Conservation (phyloP, 768 basidiomycete genomes). For the Tricholoma hemisulphureum region DNA sequence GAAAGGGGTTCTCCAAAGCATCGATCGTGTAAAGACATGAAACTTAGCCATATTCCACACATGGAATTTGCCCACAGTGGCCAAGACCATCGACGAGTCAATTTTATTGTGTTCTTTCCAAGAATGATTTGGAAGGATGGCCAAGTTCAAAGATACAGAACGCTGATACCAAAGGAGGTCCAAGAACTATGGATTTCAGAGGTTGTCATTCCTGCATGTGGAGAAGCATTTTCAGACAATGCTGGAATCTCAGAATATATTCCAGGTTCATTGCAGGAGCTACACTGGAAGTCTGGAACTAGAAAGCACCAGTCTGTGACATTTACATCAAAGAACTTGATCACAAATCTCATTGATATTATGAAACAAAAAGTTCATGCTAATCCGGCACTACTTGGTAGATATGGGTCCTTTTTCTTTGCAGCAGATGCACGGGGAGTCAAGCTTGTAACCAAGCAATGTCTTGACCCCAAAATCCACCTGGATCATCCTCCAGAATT, state of each 20-base stretch:
- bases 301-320: background rate
- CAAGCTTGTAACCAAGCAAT: background rate
- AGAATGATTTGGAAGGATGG: background rate
- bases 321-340: background rate
- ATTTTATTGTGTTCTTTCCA: background rate
- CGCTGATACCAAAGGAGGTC: background rate
- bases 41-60: background rate
- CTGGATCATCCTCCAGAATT: background rate
- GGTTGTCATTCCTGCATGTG: background rate
- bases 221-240: background rate
- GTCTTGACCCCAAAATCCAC: background rate
- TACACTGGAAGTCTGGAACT: background rate
- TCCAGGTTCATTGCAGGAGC: background rate
- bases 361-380: background rate
- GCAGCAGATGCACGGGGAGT: background rate
- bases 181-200: background rate
- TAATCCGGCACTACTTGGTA: background rate
- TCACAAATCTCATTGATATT: background rate
- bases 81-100: background rate
- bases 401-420: background rate
- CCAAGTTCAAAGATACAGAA: background rate
- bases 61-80: background rate
- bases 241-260: background rate
- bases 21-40: background rate
- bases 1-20: background rate